Evolutionary conservation across 2,329 filamentous ascomycete species (phyloP).

Genomic region (Colletotrichum sansevieriae): DNA sequence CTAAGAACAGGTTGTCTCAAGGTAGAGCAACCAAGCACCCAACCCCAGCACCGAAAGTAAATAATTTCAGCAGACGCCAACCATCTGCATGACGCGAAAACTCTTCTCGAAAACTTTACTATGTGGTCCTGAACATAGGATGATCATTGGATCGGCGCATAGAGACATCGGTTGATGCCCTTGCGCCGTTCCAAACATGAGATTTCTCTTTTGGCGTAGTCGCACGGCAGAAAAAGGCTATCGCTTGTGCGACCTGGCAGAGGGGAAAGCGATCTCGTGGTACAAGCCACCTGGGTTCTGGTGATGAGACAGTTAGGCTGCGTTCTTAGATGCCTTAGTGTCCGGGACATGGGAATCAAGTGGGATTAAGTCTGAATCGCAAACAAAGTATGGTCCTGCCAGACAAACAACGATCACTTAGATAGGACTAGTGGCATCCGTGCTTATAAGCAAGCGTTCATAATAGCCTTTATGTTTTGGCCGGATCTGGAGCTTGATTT

Average conservation of each 20-base stretch:
- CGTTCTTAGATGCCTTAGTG: no score
- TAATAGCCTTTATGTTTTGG: no score
- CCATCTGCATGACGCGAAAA: constrained; percentile 22
- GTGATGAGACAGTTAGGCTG: no score
- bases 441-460: no score
- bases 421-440: no score
- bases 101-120: background rate
- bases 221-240: constrained; percentile 3
- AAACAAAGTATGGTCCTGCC: no score
- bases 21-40: background rate
- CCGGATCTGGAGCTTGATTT: no score
- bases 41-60: no score
- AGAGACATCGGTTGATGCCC: constrained; percentile 17
- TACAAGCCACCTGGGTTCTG: background rate
- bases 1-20: background rate
- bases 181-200: constrained; percentile 10
- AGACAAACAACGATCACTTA: no score
- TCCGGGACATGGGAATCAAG: no score
- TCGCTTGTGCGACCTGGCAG: background rate
- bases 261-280: background rate
- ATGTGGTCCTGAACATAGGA: constrained; percentile 10
- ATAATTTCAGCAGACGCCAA: no score
- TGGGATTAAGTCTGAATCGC: no score
- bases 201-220: constrained; percentile 2
- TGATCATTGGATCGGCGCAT: constrained; percentile 8